phyloP scores from a whole-genome alignment of 1,284 basidiomycete genomes.

The Boletus albobrunnescens region DNA sequence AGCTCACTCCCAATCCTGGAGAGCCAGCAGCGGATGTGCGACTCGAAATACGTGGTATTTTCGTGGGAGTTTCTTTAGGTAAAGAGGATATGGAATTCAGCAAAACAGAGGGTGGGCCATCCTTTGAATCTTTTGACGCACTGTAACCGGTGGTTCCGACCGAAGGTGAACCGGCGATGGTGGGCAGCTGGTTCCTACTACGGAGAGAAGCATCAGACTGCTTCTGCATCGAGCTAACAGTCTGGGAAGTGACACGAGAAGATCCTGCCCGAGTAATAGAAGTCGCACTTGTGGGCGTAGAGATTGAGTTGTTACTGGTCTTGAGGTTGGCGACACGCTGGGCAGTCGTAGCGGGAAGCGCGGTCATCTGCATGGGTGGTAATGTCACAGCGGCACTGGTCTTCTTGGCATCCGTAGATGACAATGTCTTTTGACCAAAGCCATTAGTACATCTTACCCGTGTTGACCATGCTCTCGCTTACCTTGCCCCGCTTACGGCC shows the following conservation, averaged over 20 bases:
- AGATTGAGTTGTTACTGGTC: constrained; percentile 45
- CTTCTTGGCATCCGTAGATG: constrained; percentile 77
- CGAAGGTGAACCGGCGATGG: constrained; percentile 88
- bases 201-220: constrained; percentile 76
- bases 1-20: constrained; percentile 59
- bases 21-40: constrained; percentile 67
- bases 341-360: constrained; percentile 72
- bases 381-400: constrained; percentile 60
- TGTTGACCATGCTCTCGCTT: constrained; percentile 24
- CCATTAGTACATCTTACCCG: constrained; percentile 15
- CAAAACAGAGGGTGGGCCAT: constrained; percentile 49
- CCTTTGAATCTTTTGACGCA: constrained; percentile 51
- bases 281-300: constrained; percentile 37
- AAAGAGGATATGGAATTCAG: constrained; percentile 49
- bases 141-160: constrained; percentile 58
- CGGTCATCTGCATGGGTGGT: constrained; percentile 86
- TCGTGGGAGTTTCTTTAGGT: constrained; percentile 82
- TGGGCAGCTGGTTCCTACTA: constrained; percentile 71
- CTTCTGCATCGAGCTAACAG: constrained; percentile 76
- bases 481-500: constrained; percentile 92
- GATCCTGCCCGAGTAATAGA: constrained; percentile 43
- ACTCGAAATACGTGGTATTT: constrained; percentile 89
- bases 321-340: constrained; percentile 78
- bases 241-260: constrained; percentile 68
- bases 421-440: constrained; percentile 67